Percentiles rank a stretch among this genome's conserved stretches.
These are phyloP conservation scores for Dimocarpus longan DNA, from an alignment of 345 rosid genomes.

Conservation along the genomic window DNA sequence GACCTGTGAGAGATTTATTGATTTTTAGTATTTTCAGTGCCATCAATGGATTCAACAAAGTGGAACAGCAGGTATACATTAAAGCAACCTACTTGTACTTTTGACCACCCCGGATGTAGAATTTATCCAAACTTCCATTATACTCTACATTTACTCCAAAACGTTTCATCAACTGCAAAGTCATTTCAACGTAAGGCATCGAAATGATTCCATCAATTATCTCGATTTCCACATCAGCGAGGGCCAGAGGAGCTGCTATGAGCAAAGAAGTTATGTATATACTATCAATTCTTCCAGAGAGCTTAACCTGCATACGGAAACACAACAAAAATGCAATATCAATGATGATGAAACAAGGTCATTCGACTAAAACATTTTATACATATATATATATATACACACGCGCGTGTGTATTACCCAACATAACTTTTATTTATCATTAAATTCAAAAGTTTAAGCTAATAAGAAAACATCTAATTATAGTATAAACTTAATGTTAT, in stretches of 20 bases:
- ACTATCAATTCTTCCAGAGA: conserved; percentile 90
- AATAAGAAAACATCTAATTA: no score
- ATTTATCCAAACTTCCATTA: conserved; percentile 79
- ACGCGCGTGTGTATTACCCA: no score
- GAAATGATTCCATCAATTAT: conserved; percentile 84
- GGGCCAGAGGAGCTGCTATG: conserved; percentile 96
- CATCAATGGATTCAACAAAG: neutral
- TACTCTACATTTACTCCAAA: conserved; percentile 78
- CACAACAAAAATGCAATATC: conserved; percentile 1
- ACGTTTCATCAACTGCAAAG: conserved; percentile 90
- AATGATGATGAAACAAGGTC: conserved; percentile 15
- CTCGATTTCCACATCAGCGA: conserved; percentile 87
- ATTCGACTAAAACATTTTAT: no score
- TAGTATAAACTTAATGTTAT: no score
- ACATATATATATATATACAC: no score
- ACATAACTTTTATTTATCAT: no score
- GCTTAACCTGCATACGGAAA: conserved; percentile 71
- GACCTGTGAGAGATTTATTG: conserved; percentile 51
- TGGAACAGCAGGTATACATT: neutral
- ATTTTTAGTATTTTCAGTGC: conserved; percentile 1
- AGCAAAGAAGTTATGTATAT: conserved; percentile 96
- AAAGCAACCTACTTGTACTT: conserved; percentile 71
- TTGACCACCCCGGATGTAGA: conserved; percentile 79
- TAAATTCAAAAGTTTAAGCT: no score
- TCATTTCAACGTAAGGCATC: conserved; percentile 95